Evolutionary conservation across 2,329 filamentous ascomycete species (phyloP).

Genomic region (Acephala macrosclerotiorum): DNA sequence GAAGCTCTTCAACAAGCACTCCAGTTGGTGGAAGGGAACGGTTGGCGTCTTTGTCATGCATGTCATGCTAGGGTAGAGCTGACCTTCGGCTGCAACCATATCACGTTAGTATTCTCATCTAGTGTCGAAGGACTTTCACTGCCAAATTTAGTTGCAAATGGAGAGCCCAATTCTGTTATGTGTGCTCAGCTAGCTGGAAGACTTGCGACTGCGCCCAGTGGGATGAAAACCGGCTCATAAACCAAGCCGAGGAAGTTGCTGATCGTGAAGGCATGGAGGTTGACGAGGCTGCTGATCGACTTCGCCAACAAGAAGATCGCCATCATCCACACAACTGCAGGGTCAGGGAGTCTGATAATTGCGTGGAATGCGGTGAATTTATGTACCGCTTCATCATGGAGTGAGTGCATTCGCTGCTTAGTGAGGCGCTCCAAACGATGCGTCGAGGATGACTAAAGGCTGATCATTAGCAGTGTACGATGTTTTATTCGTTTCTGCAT

Average conservation of each 20-base stretch:
- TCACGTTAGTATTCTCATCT: conserved; percentile 50
- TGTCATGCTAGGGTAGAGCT: conserved; percentile 59
- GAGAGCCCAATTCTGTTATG: background rate
- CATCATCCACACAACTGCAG: too few species aligned
- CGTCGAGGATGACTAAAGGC: too few species aligned
- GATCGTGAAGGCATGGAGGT: background rate
- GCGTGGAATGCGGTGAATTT: too few species aligned
- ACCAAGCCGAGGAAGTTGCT: background rate
- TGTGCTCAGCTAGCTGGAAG: background rate
- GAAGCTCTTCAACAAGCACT: conserved; percentile 49
- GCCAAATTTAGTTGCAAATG: background rate
- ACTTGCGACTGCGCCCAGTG: background rate
- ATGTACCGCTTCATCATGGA: too few species aligned
- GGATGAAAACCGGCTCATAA: background rate
- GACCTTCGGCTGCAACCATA: conserved; percentile 60
- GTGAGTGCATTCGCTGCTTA: too few species aligned
- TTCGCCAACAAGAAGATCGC: too few species aligned
- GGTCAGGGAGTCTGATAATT: too few species aligned
- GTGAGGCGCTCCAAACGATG: too few species aligned
- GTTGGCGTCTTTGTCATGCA: conserved; percentile 58
- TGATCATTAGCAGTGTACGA: too few species aligned
- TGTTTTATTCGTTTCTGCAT: too few species aligned
- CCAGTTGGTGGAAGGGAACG: conserved; percentile 48
- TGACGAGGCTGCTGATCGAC: too few species aligned
- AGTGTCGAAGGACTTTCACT: too few species aligned